Evolutionary conservation across 768 basidiomycete genomes (phyloP).

Genomic region (Paxillus involutus): DNA sequence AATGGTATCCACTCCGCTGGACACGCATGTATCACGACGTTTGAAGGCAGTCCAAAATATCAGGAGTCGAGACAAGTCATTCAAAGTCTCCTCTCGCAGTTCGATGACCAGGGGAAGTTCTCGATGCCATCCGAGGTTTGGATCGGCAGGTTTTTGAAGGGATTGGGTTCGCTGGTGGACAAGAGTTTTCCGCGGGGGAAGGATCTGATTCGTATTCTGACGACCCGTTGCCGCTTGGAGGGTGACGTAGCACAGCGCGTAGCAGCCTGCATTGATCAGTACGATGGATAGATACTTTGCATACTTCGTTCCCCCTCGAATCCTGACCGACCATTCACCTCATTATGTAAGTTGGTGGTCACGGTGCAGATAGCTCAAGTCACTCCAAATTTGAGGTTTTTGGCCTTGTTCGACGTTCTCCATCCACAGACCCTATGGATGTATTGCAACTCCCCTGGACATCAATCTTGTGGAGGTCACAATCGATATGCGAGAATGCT

Average conservation of each 20-base stretch:
- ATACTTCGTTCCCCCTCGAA: too few relatives aligned
- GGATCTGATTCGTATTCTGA: constrained; percentile 5
- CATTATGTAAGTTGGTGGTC: too few relatives aligned
- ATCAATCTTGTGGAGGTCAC: too few relatives aligned
- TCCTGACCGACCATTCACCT: too few relatives aligned
- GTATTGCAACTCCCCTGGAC: too few relatives aligned
- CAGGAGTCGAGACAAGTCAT: constrained; percentile 23
- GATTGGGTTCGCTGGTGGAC: neutral
- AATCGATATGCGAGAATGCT: too few relatives aligned
- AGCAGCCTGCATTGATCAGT: neutral
- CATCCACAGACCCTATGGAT: too few relatives aligned
- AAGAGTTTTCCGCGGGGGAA: neutral
- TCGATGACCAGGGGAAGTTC: constrained; percentile 5
- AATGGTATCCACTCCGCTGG: constrained; percentile 8
- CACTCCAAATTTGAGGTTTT: too few relatives aligned
- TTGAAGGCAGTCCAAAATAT: constrained; percentile 13
- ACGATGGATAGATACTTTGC: too few relatives aligned
- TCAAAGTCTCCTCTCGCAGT: neutral
- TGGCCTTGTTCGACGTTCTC: too few relatives aligned
- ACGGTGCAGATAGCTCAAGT: too few relatives aligned
- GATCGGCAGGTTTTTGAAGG: constrained; percentile 3
- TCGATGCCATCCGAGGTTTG: constrained; percentile 2
- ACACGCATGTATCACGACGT: constrained; percentile 17
- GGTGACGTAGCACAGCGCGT: neutral
- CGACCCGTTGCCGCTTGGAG: constrained; percentile 7